Evolutionary conservation across 1,284 basidiomycete species (phyloP).

Genomic region (Leccinum cinnamomeum): DNA sequence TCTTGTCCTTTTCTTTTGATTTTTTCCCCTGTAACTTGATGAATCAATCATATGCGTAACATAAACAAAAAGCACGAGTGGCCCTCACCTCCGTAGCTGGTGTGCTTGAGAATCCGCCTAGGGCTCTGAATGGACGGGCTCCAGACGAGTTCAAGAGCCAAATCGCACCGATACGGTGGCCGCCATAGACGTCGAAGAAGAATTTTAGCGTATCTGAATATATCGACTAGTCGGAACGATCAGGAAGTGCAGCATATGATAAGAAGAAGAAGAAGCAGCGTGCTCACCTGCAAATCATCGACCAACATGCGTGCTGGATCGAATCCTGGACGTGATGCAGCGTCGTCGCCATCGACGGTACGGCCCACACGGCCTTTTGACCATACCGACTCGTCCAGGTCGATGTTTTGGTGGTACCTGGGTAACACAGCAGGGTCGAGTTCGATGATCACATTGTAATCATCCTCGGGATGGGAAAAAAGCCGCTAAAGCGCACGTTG

Average conservation of each 20-base stretch:
- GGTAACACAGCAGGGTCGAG: conserved; percentile 67
- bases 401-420: conserved; percentile 70
- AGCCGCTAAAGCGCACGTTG: conserved; percentile 51
- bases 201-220: conserved; percentile 81
- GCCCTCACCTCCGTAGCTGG: conserved; percentile 44
- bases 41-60: background rate
- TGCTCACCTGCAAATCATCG: conserved; percentile 66
- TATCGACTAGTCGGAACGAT: conserved; percentile 47
- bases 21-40: conserved; percentile 35
- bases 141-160: conserved; percentile 78
- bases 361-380: conserved; percentile 46
- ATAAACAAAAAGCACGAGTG: background rate
- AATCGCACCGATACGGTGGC: conserved; percentile 76
- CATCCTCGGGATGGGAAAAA: conserved; percentile 80
- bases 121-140: conserved; percentile 72
- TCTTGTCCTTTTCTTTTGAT: conserved; percentile 58
- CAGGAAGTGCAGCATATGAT: background rate
- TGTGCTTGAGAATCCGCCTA: conserved; percentile 75
- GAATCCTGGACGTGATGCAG: conserved; percentile 62
- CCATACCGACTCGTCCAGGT: conserved; percentile 48
- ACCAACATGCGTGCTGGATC: conserved; percentile 78
- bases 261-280: background rate
- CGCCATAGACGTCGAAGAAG: conserved; percentile 87
- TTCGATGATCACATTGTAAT: conserved; percentile 87
- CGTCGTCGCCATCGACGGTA: conserved; percentile 41